Evolutionary conservation across 1,139 yeast species (phyloP), one percentile per base, ranked within the genome.

Genomic region (Kodamaea sp.): DNA sequence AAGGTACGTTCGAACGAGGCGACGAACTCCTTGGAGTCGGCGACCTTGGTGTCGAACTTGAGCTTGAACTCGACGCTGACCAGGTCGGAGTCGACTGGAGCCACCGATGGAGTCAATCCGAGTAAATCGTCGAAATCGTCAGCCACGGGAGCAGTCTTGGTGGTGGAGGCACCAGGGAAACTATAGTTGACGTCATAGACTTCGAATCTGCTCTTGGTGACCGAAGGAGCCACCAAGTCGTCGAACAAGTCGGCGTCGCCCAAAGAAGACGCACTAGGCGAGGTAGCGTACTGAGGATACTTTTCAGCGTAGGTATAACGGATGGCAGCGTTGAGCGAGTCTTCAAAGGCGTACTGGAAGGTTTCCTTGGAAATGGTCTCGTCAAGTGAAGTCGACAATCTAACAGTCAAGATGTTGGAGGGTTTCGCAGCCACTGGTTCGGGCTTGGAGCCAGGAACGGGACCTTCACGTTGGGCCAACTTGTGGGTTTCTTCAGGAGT

Each of bases 221-320:
- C 77, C 24, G 83, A 65, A 18, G 82, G 78, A 4, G 79, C 69
- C 30, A 83, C 49, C 43, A 85, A 63, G 26, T 76, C 84, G 51
- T 83, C 92, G 51, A 85, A 85, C 11, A 79, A 47, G 23, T 82
- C 80, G 46, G 80, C 86, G 37, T 63, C 62, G 15, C 20, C 13
- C 14, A 29, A 26, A 5, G 22, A 11, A 32, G 48, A 37, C 15
- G 34, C 44, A 27, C 39, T 38, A 24, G 80, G 80, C 32, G 82
- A 68, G 22, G 61, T 51, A 34, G 73, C 63, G 42, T 53, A 72
- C 44, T 68, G 61, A 16, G 75, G 72, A 61, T 68, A 62, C 46
- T 65, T 65, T 43, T 62, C 51, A 14, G 77, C 70, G 50, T 64
- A 70, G 35, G 70, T 57, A 37, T 66, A 53, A 35, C 57, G 54